These are phyloP conservation scores for Amanita fuliginea DNA, from an alignment of 768 basidiomycete species.

Conservation along the genomic window DNA sequence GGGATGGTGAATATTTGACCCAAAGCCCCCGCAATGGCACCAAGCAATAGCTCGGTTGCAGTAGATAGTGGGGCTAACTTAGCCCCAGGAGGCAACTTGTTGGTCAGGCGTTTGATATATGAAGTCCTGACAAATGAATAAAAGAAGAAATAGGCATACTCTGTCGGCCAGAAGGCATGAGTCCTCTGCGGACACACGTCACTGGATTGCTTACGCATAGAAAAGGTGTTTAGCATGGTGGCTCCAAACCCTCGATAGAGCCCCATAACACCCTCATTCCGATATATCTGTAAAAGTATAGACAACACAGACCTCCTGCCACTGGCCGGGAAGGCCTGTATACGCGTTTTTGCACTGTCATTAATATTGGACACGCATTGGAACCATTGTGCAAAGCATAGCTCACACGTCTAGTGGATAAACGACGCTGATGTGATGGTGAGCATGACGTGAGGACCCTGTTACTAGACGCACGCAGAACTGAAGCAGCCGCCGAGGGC, in stretches of 20 bases:
- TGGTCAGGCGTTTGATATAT: constrained; percentile 63
- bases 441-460: constrained; percentile 6
- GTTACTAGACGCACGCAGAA: constrained; percentile 64
- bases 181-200: constrained; percentile 14
- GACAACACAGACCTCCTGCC: constrained; percentile 50
- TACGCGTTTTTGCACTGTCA: constrained; percentile 81
- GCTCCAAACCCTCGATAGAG: constrained; percentile 90
- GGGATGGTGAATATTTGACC: constrained; percentile 99
- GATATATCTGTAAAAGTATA: constrained; percentile 61
- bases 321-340: constrained; percentile 66
- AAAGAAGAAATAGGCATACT: constrained; percentile 99
- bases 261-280: constrained; percentile 71
- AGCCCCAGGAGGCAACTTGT: constrained; percentile 47
- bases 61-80: constrained; percentile 58
- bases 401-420: constrained; percentile 93
- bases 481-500: constrained; percentile 91
- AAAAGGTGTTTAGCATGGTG: constrained; percentile 98
- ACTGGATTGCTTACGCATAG: constrained; percentile 53
- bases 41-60: constrained; percentile 73
- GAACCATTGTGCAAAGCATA: constrained; percentile 2
- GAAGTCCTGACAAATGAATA: constrained; percentile 84
- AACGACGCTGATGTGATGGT: constrained; percentile 47
- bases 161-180: constrained; percentile 26
- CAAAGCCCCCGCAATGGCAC: constrained; percentile 86
- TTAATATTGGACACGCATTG: constrained; percentile 5